These are phyloP conservation scores for Cenococcum geophilum DNA, from an alignment of 495 filamentous ascomycete species.

Conservation along the genomic window DNA sequence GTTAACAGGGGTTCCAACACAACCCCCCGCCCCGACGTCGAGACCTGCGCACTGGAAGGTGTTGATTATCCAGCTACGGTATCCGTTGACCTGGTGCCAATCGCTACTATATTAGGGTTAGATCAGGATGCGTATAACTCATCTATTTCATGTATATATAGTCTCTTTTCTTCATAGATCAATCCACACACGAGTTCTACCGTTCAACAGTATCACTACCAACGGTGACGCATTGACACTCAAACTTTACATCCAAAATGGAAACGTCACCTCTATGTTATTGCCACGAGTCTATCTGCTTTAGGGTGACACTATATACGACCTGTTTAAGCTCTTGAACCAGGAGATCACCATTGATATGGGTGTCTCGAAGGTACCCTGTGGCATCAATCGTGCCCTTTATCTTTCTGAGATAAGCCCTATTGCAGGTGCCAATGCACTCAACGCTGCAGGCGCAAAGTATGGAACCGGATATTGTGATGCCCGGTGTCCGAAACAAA, in stretches of 20 bases:
- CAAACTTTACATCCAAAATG: conserved; percentile 21
- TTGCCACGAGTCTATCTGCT: conserved; percentile 55
- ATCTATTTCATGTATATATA: too few species aligned
- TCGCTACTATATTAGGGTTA: conserved; percentile 27
- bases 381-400: conserved; percentile 63
- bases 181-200: too few species aligned
- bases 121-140: too few species aligned
- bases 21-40: conserved; percentile 34
- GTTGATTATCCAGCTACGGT: conserved; percentile 33
- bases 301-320: conserved; percentile 50
- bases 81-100: background rate
- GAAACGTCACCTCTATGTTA: conserved; percentile 31
- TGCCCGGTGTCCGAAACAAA: conserved; percentile 52
- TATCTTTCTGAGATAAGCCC: conserved; percentile 59
- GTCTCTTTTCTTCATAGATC: too few species aligned
- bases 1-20: conserved; percentile 29
- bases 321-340: conserved; percentile 53
- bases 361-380: conserved; percentile 54
- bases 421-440: conserved; percentile 42
- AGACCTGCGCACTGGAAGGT: conserved; percentile 40
- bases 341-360: conserved; percentile 59
- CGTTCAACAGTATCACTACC: too few species aligned
- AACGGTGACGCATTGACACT: conserved; percentile 30
- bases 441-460: conserved; percentile 55
- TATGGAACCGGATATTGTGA: conserved; percentile 73